Evolutionary conservation across 2,329 filamentous ascomycete species (phyloP).

Genomic region (Penicillium sp.): DNA sequence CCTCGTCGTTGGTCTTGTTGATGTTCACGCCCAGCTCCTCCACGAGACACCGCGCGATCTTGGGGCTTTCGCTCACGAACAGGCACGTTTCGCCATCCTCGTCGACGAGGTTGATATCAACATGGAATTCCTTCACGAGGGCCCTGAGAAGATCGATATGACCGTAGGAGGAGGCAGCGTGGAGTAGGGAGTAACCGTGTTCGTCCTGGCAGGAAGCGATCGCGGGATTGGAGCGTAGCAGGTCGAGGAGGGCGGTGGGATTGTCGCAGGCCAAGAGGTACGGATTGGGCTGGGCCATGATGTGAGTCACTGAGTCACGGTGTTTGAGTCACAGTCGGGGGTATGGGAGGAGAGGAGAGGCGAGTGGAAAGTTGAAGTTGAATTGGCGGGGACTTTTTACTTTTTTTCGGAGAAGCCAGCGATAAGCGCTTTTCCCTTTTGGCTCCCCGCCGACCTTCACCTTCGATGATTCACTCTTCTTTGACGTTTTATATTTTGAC

Average conservation of each 20-base stretch:
- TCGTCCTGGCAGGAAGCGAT: slow-evolving; percentile 81
- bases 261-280: slow-evolving; percentile 84
- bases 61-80: slow-evolving; percentile 83
- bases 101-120: slow-evolving; percentile 80
- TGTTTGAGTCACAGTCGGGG: neutral
- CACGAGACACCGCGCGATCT: slow-evolving; percentile 77
- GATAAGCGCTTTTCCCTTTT: slow-evolving; percentile 27
- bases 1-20: slow-evolving; percentile 70
- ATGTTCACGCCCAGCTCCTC: slow-evolving; percentile 79
- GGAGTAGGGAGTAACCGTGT: slow-evolving; percentile 91
- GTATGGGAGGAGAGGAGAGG: neutral
- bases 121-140: slow-evolving; percentile 75
- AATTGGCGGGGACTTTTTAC: neutral
- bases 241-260: slow-evolving; percentile 70
- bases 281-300: slow-evolving; percentile 58
- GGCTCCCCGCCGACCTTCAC: slow-evolving; percentile 24
- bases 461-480: neutral
- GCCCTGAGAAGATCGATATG: slow-evolving; percentile 78
- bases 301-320: slow-evolving; percentile 17
- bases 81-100: slow-evolving; percentile 94
- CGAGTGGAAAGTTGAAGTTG: slow-evolving; percentile 4
- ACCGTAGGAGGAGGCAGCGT: slow-evolving; percentile 91
- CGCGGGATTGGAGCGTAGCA: slow-evolving; percentile 74
- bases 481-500: too few relatives aligned
- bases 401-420: slow-evolving; percentile 6